Evolutionary conservation across 2,329 filamentous ascomycete species (phyloP), one percentile per base, ranked within the genome.

Genomic region (Parasarocladium wereldwijsianum): DNA sequence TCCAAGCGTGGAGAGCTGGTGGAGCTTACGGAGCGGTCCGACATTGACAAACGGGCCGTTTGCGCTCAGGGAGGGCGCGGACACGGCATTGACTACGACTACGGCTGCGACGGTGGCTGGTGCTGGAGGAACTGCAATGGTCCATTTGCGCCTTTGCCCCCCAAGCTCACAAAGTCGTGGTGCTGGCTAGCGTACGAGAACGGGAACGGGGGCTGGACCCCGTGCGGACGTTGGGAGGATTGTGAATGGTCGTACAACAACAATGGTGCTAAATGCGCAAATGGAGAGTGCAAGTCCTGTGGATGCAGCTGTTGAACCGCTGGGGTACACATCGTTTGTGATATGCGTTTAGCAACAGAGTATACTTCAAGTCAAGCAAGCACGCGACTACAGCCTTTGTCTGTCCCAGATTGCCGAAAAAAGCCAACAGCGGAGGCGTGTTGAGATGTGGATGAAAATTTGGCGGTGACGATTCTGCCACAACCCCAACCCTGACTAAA

Each of bases 391-490:
- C n/a, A n/a, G n/a, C n/a, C n/a, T n/a, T n/a, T n/a, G n/a, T n/a
- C n/a, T n/a, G 17, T 19, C 12, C 43, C 40, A 40, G 36, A 33
- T 37, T 41, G 35, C 42, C 46, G 45, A 43, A 45, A 39, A 41
- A 42, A 38, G 39, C 36, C 42, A 32, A 28, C 32, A 26, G 23
- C 30, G 26, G n/a, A n/a, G n/a, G 30, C 40, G 24, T 31, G 40
- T 36, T 36, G 27, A 32, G 31, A 36, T 40, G 40, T 38, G 36
- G 38, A 39, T 41, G 52, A 57, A 55, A 55, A 41, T 51, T 54
- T 56, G 50, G 47, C 43, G 42, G 43, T 43, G 18, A 33, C 27
- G 39, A 47, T 55, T 55, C 47, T 57, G 54, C 54, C 50, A 47
- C n/a, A n/a, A n/a, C n/a, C n/a, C n/a, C n/a, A n/a, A n/a, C n/a